Evolutionary conservation across 768 basidiomycete species (phyloP).

Genomic region (Pisolithus microcarpus): DNA sequence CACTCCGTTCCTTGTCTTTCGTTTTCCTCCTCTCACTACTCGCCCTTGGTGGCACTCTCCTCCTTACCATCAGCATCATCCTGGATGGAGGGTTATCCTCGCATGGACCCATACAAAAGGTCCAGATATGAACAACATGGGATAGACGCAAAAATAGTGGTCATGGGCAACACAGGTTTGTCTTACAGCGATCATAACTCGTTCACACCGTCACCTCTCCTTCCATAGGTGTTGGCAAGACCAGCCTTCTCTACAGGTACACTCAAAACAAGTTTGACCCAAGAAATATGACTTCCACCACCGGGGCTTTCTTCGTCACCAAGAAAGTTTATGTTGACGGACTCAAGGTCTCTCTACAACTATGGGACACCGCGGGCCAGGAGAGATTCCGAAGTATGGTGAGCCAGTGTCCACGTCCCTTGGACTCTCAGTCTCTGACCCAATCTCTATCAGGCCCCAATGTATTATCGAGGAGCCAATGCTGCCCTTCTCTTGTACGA

Average conservation of each 20-base stretch:
- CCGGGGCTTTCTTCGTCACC: conserved; percentile 89
- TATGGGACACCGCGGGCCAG: conserved; percentile 94
- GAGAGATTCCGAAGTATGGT: conserved; percentile 91
- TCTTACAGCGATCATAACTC: conserved; percentile 25
- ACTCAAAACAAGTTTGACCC: conserved; percentile 87
- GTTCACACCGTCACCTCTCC: conserved; percentile 8
- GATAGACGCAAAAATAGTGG: conserved; percentile 91
- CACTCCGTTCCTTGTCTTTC: conserved; percentile 24
- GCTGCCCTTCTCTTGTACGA: conserved; percentile 93
- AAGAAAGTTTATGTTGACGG: conserved; percentile 87
- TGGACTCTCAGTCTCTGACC: background rate
- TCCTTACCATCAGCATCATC: conserved; percentile 16
- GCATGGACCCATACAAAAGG: conserved; percentile 59
- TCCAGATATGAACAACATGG: conserved; percentile 76
- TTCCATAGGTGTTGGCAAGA: conserved; percentile 78
- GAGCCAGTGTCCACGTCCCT: conserved; percentile 17
- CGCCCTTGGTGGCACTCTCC: conserved; percentile 41
- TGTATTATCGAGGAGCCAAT: conserved; percentile 96
- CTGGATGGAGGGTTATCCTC: conserved; percentile 51
- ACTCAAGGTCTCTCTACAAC: conserved; percentile 76
- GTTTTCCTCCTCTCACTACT: conserved; percentile 25
- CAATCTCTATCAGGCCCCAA: conserved; percentile 60
- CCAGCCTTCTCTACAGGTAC: conserved; percentile 83
- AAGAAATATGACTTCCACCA: conserved; percentile 82
- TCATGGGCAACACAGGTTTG: conserved; percentile 78